Percentiles rank a stretch among this genome's conserved stretches.
These are phyloP conservation scores for Eucalyptus rudis DNA, from an alignment of 345 rosid species.

Conservation along the genomic window DNA sequence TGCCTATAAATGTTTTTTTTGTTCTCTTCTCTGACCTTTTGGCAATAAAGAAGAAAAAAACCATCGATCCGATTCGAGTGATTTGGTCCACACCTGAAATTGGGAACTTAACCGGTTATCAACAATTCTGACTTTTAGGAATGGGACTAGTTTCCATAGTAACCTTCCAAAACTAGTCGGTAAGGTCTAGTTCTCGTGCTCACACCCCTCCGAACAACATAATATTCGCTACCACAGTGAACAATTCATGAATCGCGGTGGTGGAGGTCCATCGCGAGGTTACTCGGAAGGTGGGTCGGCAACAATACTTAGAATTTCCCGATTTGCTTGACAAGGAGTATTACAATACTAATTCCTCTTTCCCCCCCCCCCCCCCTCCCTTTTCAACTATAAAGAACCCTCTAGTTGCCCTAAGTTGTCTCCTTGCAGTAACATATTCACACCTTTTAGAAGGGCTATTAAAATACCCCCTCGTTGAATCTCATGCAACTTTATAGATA, in stretches of 20 bases:
- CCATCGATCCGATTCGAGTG: no score
- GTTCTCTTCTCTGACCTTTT: neutral
- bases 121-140: neutral
- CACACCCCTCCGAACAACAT: neutral
- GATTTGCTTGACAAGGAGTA: neutral
- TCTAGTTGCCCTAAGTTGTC: neutral
- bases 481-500: neutral
- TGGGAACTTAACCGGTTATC: neutral
- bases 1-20: neutral
- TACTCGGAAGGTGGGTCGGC: neutral
- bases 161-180: accelerated
- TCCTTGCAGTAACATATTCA: neutral
- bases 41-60: neutral
- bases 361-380: neutral
- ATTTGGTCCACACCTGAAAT: accelerated
- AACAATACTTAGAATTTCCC: neutral
- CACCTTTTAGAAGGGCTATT: neutral
- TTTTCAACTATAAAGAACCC: neutral
- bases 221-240: neutral
- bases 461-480: neutral
- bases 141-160: accelerated
- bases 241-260: neutral
- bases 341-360: neutral
- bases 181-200: neutral
- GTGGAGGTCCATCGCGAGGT: neutral